Conservation (phyloP, 2,329 filamentous ascomycete genomes). For the Aspergillus novofumigatus region DNA sequence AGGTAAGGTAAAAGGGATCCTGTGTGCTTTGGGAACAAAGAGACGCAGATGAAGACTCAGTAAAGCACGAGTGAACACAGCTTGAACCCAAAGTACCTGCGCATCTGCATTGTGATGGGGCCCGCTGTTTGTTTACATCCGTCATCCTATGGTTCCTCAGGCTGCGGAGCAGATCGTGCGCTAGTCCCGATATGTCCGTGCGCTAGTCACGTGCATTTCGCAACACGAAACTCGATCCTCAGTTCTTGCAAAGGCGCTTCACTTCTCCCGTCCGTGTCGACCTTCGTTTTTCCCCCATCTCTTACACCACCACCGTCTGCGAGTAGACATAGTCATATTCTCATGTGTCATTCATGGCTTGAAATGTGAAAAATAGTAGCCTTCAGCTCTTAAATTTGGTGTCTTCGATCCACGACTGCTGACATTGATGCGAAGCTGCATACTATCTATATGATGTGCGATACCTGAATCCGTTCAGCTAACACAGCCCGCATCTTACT, state of each 20-base stretch:
- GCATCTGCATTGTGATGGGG: not conserved
- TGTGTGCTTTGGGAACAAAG: not conserved
- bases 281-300: not conserved
- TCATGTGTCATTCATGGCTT: not conserved
- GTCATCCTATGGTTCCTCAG: conserved; percentile 24
- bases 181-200: conserved; percentile 21
- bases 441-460: conserved; percentile 16
- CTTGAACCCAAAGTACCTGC: not conserved
- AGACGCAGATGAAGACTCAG: not conserved
- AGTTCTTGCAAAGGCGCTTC: conserved; percentile 1
- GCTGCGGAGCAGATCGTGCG: conserved; percentile 23
- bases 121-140: conserved; percentile 38
- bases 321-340: not conserved
- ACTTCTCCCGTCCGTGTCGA: not conserved
- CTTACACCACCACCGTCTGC: not conserved
- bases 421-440: not conserved
- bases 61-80: not conserved
- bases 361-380: not conserved
- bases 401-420: not conserved
- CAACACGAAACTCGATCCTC: conserved; percentile 16
- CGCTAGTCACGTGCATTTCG: conserved; percentile 21
- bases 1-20: not conserved
- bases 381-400: not conserved
- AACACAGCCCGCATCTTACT: conserved; percentile 6
- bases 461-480: conserved; percentile 11